Evolutionary conservation across 192 early-diverging fungal genomes (phyloP).

Genomic region (Diversispora epigaea): DNA sequence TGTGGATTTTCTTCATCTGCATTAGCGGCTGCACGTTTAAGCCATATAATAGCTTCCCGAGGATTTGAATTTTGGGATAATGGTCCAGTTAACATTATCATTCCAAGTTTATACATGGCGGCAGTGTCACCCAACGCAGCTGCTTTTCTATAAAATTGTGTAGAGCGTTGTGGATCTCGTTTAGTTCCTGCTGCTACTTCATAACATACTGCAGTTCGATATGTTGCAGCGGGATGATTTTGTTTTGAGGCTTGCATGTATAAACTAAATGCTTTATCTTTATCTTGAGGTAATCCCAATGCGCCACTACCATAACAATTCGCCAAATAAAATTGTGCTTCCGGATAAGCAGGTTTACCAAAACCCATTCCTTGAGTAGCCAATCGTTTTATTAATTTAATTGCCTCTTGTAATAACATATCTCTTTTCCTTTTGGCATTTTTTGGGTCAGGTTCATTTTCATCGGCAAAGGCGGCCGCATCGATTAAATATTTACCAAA

Average conservation of each 20-base stretch:
- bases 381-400: slow-evolving; percentile 85
- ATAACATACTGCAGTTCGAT: slow-evolving; percentile 94
- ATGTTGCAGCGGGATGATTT: slow-evolving; percentile 87
- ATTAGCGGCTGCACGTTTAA: slow-evolving; percentile 87
- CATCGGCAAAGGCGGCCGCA: slow-evolving; percentile 64
- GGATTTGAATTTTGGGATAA: slow-evolving; percentile 75
- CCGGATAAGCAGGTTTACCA: slow-evolving; percentile 74
- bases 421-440: slow-evolving; percentile 71
- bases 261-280: slow-evolving; percentile 85
- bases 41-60: slow-evolving; percentile 90
- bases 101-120: slow-evolving; percentile 97
- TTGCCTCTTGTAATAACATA: slow-evolving; percentile 71
- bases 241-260: slow-evolving; percentile 94
- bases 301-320: slow-evolving; percentile 85
- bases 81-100: slow-evolving; percentile 85
- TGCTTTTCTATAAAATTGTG: slow-evolving; percentile 92
- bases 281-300: slow-evolving; percentile 74
- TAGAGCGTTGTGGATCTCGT: slow-evolving; percentile 71
- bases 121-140: slow-evolving; percentile 87
- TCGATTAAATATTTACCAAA: slow-evolving; percentile 89
- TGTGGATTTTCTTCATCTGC: slow-evolving; percentile 91
- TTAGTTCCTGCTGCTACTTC: slow-evolving; percentile 94
- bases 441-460: slow-evolving; percentile 67
- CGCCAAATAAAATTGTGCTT: slow-evolving; percentile 91
- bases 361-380: slow-evolving; percentile 64